Evolutionary conservation across 352 stramenopile genomes (phyloP), one percentile per base, ranked within the genome.

Genomic region (Globisporangium paddicum): DNA sequence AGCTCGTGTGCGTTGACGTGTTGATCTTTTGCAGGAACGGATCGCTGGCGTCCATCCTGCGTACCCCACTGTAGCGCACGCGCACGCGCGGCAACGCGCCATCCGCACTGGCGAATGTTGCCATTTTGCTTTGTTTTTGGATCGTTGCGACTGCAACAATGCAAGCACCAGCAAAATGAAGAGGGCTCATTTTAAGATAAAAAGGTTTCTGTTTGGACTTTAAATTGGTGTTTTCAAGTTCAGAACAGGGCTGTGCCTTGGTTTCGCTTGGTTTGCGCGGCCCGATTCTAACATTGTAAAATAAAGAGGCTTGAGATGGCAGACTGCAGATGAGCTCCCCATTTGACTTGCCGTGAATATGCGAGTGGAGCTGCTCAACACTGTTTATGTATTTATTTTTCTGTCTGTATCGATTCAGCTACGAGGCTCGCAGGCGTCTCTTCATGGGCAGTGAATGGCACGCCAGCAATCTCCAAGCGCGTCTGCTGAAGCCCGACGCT

Each of bases 21-120:
- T 34, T 10, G 3, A 38, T 14, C 28, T 37, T 23, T 19, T 63
- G 47, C 30, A 47, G 13, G 18, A 35, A 50, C 6, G 46, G 9
- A 5, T 53, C 46, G 34, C 28, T 65, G 7, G 45, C 32, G n/a
- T 64, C 40, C 52, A 68, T 70, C 1, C 41, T 23, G 41, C 73
- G 73, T 21, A 73, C 61, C 46, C 68, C 66, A 5, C 46, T 56
- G 58, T 68, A 79, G 25, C 32, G 59, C 40, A 79, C 38, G 34
- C 50, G 68, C 44, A 81, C 65, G 28, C 53, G 48, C 28, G 58
- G 55, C 48, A 51, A 25, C 18, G 35, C 16, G 1, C 46, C 50
- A 14, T 30, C 28, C 47, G 28, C 28, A 18, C 16, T 44, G 38
- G 38, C 38, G 34, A 26, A 16, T 2, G 7, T 40, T 35, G 21